Evolutionary conservation across 1,284 basidiomycete genomes (phyloP), one percentile per base, ranked within the genome.

Genomic region (Neolentinus lepideus): DNA sequence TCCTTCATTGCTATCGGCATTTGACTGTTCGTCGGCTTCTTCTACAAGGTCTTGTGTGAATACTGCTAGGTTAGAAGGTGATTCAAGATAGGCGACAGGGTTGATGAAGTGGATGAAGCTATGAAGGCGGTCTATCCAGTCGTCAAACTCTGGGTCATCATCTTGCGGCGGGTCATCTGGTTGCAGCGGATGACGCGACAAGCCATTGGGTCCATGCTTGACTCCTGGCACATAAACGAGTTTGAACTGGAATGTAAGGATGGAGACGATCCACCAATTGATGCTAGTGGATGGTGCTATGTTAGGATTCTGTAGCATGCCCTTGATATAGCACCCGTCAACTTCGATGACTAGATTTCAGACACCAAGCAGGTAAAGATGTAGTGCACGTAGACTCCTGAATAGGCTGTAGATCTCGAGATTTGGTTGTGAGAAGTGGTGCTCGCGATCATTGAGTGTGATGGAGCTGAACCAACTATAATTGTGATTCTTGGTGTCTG

Each of bases 281-380:
- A 76, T 72, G 1, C 65, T 63, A 0, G 65, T 63, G 6, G 63
- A 70, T 0, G 71, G 74, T 0, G 65, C 59, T 0, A 73, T 61
- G 46, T 75, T 70, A 0, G 29, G 75, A 19, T 75, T 71, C 45
- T 71, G 67, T 2, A 78, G 60, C 75, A 77, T 77, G 0, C 71
- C 74, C 31, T 71, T 67, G 43, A 78, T 70, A 54, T 73, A 76
- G 8, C 63, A 59, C 0, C 71, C 71, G 53, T 76, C 73, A 0
- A 72, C 66, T 56, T 77, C 71, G 0, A 77, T 64, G 1, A 64
- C 51, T 0, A 77, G 61, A 6, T 71, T 71, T 3, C 60, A 54
- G 0, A 71, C 54, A 0, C 74, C 73, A 12, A 74, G 64, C 2
- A 77, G 57, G 29, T 67, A 69, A 1, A 66, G 47, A 24, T 59